Evolutionary conservation across 345 rosid genomes (phyloP).

Genomic region (rapeseed (Brassica napus)): Da-Ae NC_063448.1:54082501-54083000

Average conservation of each 20-base stretch:
- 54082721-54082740: slow-evolving; percentile 43
- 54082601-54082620: slow-evolving; percentile 23
- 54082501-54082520: slow-evolving; percentile 14
- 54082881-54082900: slow-evolving; percentile 14
- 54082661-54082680: slow-evolving; percentile 40
- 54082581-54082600: slow-evolving; percentile 11
- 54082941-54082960: slow-evolving; percentile 43
- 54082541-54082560: slow-evolving; percentile 30
- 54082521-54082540: not conserved
- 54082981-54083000: slow-evolving; percentile 78
- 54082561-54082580: slow-evolving; percentile 23
- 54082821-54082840: slow-evolving; percentile 49
- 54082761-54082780: slow-evolving; percentile 23
- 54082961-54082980: slow-evolving; percentile 87
- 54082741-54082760: slow-evolving; percentile 40
- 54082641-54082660: slow-evolving; percentile 30
- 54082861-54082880: slow-evolving; percentile 70
- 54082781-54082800: slow-evolving; percentile 58
- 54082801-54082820: slow-evolving; percentile 64
- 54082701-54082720: slow-evolving; percentile 50
- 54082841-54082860: slow-evolving; percentile 42
- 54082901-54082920: slow-evolving; percentile 8
- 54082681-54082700: slow-evolving; percentile 30
- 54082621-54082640: slow-evolving; percentile 14
- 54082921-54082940: slow-evolving; percentile 18